These are phyloP conservation scores for Ogataea methanolica DNA, from an alignment of 805 yeast species.

Conservation along the genomic window DNA sequence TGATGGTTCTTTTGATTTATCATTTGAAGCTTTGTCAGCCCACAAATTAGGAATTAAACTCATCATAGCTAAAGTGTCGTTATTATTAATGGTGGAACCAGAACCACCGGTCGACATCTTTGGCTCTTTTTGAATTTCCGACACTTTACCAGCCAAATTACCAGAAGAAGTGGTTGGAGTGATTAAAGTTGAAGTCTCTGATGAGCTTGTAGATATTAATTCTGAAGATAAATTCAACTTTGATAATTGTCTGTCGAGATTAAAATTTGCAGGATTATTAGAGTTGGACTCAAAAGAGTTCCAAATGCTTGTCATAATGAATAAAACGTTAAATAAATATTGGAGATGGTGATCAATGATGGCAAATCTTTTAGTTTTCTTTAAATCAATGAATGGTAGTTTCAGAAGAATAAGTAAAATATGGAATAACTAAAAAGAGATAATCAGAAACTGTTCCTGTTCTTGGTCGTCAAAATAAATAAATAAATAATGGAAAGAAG, in stretches of 20 bases:
- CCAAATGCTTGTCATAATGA: conserved; percentile 14
- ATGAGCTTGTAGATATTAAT: conserved; percentile 7
- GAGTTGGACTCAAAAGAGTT: conserved; percentile 6
- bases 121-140: conserved; percentile 4
- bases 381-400: too few relatives aligned
- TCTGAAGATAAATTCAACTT: conserved; percentile 7
- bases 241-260: conserved; percentile 9
- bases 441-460: too few relatives aligned
- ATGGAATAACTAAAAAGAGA: too few relatives aligned
- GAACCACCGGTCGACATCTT: background rate
- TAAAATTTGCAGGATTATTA: conserved; percentile 5
- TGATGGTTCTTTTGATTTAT: background rate
- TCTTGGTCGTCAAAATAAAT: too few relatives aligned
- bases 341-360: background rate
- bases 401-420: too few relatives aligned
- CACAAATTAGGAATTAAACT: conserved; percentile 24
- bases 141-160: conserved; percentile 8
- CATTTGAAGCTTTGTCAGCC: conserved; percentile 11
- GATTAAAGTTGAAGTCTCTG: conserved; percentile 14
- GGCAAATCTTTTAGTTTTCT: too few relatives aligned
- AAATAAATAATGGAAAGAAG: too few relatives aligned
- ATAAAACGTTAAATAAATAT: conserved; percentile 2
- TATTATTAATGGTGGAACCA: background rate
- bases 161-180: conserved; percentile 16
- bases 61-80: conserved; percentile 17